Evolutionary conservation across 1,284 basidiomycete genomes (phyloP), one percentile per base, ranked within the genome.

Genomic region (Kwoniella shivajii): DNA sequence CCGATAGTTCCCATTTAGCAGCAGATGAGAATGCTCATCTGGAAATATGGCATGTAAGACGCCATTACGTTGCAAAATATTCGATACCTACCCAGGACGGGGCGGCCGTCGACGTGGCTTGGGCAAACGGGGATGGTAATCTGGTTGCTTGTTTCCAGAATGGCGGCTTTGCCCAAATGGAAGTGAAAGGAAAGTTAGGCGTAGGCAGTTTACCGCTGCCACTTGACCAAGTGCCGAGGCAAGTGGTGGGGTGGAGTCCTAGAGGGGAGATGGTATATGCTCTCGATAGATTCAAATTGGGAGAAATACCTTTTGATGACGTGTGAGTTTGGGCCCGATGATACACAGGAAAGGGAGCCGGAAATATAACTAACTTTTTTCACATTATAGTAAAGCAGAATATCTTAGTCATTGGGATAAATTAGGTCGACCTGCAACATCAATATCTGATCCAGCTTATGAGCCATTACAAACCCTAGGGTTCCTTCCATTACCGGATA

Each of bases 1-100:
- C 39, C 30, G 58, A 64, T 18, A 44, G 26, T 9, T 29, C 42
- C 36, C 45, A 34, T 30, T 33, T 36, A 4, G 33, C 42, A 11
- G 14, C 30, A 34, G 47, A 70, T 51, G 63, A 71, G 55, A 61
- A 70, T 45, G 47, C 77, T 56, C 48, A 78, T 0, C 81, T 92
- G 22, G 90, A 93, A 68, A 86, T 93, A 18, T 94, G 91, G 91
- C 91, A 94, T 70, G 89, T 90, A 0, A 81, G 90, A 37, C 80
- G 90, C 34, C 84, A 85, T 4, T 88, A 88, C 81, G 82, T 93
- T 43, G 85, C 88, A 5, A 93, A 93, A 74, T 93, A 91, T 84
- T 82, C 84, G 0, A 81, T 92, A 5, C 61, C 44, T 16, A 52
- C 63, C 1, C 54, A 59, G 26, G 72, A 72, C 51, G 69, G 72